Conservation (phyloP, 371 early-diverging fungal genomes). For the Cokeromyces recurvatus region DNA sequence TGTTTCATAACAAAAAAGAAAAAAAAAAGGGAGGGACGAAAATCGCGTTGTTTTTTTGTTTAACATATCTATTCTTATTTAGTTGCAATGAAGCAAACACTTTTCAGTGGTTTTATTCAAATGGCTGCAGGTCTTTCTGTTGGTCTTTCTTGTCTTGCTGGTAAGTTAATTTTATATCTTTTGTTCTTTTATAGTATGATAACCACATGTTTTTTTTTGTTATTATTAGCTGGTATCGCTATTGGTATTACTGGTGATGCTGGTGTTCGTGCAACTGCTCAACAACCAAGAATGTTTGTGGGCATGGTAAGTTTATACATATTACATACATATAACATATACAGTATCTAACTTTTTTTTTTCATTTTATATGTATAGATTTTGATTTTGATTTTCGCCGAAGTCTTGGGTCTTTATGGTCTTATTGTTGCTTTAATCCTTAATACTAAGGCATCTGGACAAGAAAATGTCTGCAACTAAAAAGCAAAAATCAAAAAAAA, state of each 20-base stretch:
- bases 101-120: constrained; percentile 84
- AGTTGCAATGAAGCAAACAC: constrained; percentile 53
- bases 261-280: constrained; percentile 87
- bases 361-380: constrained; percentile 22
- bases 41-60: not conserved
- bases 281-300: constrained; percentile 94
- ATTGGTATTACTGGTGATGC: constrained; percentile 98
- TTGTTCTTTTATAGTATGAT: too few species aligned
- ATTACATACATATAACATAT: too few species aligned
- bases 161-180: constrained; percentile 5
- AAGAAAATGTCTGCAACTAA: constrained; percentile 34
- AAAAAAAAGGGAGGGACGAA: too few species aligned
- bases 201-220: too few species aligned
- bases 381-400: constrained; percentile 97
- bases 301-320: constrained; percentile 75
- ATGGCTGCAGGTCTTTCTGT: constrained; percentile 92
- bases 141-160: constrained; percentile 88
- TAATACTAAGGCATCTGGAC: constrained; percentile 78
- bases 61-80: constrained; percentile 1
- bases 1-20: too few species aligned
- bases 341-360: not conserved
- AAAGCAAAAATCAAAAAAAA: not conserved
- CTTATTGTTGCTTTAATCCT: constrained; percentile 94
- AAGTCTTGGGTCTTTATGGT: constrained; percentile 94
- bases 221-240: constrained; percentile 81